phyloP scores from a whole-genome alignment of 148 eudicot genomes.

The Rhododendron griersonianum region DNA sequence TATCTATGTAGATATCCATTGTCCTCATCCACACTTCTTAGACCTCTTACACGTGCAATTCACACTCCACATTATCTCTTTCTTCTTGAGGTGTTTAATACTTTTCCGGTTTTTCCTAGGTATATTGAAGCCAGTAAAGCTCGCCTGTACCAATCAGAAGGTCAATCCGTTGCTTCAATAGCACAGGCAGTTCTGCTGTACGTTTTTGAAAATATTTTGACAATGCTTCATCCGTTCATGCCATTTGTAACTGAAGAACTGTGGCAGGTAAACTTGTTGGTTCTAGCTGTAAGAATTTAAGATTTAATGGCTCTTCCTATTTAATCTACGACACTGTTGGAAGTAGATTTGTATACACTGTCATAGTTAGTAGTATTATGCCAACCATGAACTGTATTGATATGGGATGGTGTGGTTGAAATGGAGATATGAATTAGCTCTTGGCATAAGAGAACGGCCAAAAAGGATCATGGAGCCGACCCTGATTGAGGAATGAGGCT shows the following conservation, averaged over 20 bases:
- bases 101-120: conserved; percentile 36
- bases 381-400: background rate
- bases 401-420: background rate
- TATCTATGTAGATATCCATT: background rate
- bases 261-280: conserved; percentile 71
- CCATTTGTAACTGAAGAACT: conserved; percentile 97
- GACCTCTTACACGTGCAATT: background rate
- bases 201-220: conserved; percentile 75
- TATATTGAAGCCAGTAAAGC: conserved; percentile 99
- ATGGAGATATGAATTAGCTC: background rate
- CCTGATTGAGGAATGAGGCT: background rate
- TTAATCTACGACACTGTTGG: background rate
- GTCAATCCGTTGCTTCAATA: conserved; percentile 36
- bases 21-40: background rate
- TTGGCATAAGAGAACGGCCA: background rate
- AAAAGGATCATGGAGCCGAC: background rate
- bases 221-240: conserved; percentile 94
- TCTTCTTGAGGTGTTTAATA: background rate
- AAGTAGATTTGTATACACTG: background rate
- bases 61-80: background rate
- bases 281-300: background rate
- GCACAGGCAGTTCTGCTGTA: conserved; percentile 88
- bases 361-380: background rate
- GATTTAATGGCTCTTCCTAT: background rate
- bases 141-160: conserved; percentile 70